These are phyloP conservation scores for Diaporthe ilicicola DNA, from an alignment of 2,329 filamentous ascomycete species.

Conservation along the genomic window DNA sequence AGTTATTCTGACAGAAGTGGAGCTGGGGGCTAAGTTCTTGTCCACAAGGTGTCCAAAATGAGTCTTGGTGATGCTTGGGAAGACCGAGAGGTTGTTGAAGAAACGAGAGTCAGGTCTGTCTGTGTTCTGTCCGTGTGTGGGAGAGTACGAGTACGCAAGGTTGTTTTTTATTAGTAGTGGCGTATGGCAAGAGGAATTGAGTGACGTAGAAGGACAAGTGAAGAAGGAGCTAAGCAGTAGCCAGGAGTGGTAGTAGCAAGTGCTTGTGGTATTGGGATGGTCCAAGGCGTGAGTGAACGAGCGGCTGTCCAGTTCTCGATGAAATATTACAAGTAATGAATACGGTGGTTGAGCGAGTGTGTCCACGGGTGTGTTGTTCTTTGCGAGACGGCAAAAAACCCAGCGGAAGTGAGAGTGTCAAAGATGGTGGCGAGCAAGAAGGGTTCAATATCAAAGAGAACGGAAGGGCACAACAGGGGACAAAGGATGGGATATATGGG, in stretches of 20 bases:
- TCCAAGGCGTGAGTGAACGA: background rate
- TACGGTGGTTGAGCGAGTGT: conserved; percentile 15
- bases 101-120: conserved; percentile 14
- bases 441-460: background rate
- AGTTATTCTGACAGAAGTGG: conserved; percentile 18
- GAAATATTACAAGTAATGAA: background rate
- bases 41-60: conserved; percentile 18
- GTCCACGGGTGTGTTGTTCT: too few species aligned
- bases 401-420: background rate
- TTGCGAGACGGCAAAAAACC: background rate
- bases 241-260: background rate
- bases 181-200: conserved; percentile 18
- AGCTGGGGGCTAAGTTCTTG: background rate
- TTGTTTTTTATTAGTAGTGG: conserved; percentile 17
- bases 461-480: background rate
- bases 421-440: background rate
- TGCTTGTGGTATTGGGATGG: background rate
- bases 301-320: background rate
- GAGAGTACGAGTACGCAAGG: background rate
- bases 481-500: conserved; percentile 20
- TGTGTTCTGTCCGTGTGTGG: background rate
- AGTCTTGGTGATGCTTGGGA: conserved; percentile 8
- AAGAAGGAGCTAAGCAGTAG: conserved; percentile 14
- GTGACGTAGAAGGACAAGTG: conserved; percentile 4
- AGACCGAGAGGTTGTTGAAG: background rate